Evolutionary conservation across 192 early-diverging fungal genomes (phyloP).

Genomic region (Gigaspora rosea): DNA sequence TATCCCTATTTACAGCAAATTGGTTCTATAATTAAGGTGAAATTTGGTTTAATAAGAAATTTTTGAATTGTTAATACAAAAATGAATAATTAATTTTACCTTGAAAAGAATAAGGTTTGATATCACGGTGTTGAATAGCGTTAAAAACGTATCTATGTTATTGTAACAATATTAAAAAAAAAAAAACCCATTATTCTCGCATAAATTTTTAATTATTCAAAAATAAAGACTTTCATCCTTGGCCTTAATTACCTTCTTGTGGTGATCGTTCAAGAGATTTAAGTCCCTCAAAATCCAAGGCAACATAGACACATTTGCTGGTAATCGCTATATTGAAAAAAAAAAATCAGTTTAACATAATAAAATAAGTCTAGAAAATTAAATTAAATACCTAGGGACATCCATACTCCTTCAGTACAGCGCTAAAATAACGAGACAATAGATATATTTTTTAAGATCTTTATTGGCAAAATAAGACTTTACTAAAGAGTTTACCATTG

Average conservation of each 20-base stretch:
- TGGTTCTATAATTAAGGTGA: slow-evolving; percentile 1
- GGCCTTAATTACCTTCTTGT: not conserved
- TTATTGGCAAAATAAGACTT: too few species aligned
- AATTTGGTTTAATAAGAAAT: too few species aligned
- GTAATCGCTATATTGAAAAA: not conserved
- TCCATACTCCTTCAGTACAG: slow-evolving; percentile 33
- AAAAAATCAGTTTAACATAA: not conserved
- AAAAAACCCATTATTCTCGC: too few species aligned
- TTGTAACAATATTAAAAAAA: too few species aligned
- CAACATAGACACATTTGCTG: slow-evolving; percentile 24
- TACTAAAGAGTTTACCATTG: slow-evolving; percentile 10
- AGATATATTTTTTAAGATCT: not conserved
- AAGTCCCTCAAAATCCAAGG: slow-evolving; percentile 33
- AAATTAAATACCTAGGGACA: slow-evolving; percentile 23
- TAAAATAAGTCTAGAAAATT: not conserved
- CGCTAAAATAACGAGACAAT: slow-evolving; percentile 2
- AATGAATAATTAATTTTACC: not conserved
- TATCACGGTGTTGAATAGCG: not conserved
- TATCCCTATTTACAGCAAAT: slow-evolving; percentile 28
- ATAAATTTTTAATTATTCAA: not conserved
- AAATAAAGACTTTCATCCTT: not conserved
- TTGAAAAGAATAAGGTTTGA: slow-evolving; percentile 23
- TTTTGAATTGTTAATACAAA: not conserved
- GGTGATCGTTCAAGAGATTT: slow-evolving; percentile 17
- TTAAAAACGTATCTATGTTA: not conserved